Base-by-base conservation (phyloP, 257 asterid genomes). In the Cruciata laevipes region DNA sequence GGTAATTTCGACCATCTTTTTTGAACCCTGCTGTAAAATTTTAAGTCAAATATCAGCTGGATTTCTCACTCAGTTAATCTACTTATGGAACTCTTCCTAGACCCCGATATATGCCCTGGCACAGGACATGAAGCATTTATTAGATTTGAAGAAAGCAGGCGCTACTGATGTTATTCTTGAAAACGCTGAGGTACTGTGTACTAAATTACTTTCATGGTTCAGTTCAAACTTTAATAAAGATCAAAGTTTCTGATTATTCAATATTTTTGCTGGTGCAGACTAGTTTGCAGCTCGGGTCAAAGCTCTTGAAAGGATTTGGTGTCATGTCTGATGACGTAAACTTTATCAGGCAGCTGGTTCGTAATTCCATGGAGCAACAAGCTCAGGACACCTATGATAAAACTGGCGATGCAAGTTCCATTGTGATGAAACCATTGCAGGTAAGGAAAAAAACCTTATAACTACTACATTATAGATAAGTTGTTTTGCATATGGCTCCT, bases 161-260 rank as follows among this genome's bases (percentile, higher is more conserved):
- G 99, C 97, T 61, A 93, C 95, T 47, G 99, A 93, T 78, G 96
- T 94, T 62, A 81, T 93, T 75, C 96, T 90, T 68, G 99, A 93
- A 81, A 86, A 84, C 74, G 82, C 99, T 59, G 99, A 90, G 99
- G 98, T 93, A 81, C 60, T 76, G n/a, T n/a, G 57, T 47, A 33
- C 23, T 32, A 38, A 47, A 49, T 30, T 65, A 47, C 47, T 78
- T 65, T 68, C 51, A 21, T 44, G 27, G 47, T 64, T 61, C 23
- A 35, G 67, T 33, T 38, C 33, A 47, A 40, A 58, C 51, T 42
- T 59, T 61, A 32, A 31, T 51, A 23, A n/a, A 12, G 24, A 63
- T 18, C 65, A 51, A 66, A 40, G 57, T 74, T 76, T 78, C 64
- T 80, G 38, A 81, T 42, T 11, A 3, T 4, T 13, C 6, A 69